Evolutionary conservation across 345 rosid genomes (phyloP).

Genomic region (Hypericum androsaemum): DNA sequence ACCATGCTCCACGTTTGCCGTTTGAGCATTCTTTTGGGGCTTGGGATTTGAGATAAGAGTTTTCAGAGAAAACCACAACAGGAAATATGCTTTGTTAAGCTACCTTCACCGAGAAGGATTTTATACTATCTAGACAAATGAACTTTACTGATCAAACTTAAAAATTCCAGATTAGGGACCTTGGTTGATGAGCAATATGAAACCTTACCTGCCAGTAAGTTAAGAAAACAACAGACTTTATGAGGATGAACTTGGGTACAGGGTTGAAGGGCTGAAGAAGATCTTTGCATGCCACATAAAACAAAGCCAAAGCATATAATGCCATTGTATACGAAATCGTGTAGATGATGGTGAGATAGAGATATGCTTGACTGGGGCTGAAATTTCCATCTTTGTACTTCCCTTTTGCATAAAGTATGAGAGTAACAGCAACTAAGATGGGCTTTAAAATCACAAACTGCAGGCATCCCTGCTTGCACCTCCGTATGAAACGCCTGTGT

Average conservation of each 20-base stretch:
- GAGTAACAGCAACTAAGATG: constrained; percentile 74
- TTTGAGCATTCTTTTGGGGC: too few species aligned
- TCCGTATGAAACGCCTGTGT: constrained; percentile 82
- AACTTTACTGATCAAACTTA: too few species aligned
- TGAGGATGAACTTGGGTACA: constrained; percentile 88
- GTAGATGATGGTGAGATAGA: constrained; percentile 85
- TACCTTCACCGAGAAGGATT: too few species aligned
- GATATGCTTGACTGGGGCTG: constrained; percentile 76
- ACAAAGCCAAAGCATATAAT: constrained; percentile 74
- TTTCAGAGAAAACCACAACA: too few species aligned
- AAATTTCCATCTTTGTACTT: constrained; percentile 95
- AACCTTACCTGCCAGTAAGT: constrained; percentile 94
- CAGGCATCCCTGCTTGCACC: constrained; percentile 97
- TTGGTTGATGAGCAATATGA: too few species aligned
- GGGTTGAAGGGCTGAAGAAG: constrained; percentile 98
- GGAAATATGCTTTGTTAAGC: too few species aligned
- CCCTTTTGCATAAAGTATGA: constrained; percentile 85
- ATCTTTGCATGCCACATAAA: constrained; percentile 95
- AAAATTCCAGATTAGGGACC: too few species aligned
- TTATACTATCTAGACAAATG: too few species aligned
- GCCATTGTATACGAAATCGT: constrained; percentile 87
- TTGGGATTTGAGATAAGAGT: too few species aligned
- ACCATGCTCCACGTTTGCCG: too few species aligned
- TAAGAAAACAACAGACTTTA: constrained; percentile 91
- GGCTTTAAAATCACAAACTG: constrained; percentile 98